Evolutionary conservation across 2,329 filamentous ascomycete species (phyloP), one percentile per base, ranked within the genome.

Genomic region (Xylariaceae sp.): DNA sequence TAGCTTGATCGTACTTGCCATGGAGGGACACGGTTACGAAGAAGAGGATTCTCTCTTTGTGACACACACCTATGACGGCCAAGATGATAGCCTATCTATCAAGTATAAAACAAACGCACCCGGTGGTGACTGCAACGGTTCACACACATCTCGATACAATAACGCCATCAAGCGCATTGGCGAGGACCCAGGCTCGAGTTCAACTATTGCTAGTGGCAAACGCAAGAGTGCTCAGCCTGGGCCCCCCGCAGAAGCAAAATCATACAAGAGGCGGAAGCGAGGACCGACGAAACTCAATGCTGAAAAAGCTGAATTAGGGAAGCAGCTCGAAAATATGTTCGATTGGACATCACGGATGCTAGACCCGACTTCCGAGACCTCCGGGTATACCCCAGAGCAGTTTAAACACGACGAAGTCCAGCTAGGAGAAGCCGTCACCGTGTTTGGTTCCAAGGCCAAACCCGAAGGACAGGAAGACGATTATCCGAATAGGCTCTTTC

Each of bases 381-480:
- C 21, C 1, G 28, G 36, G 31, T 31, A 58, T 29, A 54, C 54
- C 1, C 0, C 9, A 2, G 39, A 51, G 26, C 37, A 58, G 14
- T 16, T 4, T 16, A 43, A 47, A 40, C 34, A 28, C 29, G 33
- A 61, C 3, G 14, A 54, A 6, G 6, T 5, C 7, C 3, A 37
- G 11, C 31, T 53, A 3, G 12, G 23, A 29, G 44, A 57, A 8
- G 57, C 48, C 2, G 5, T 31, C 2, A 3, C 17, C 5, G 4
- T 53, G 2, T 45, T 57, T 19, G 7, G 14, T 3, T 5, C n/a
- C 21, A 57, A 60, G 12, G 45, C 44, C 29, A 11, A 48, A 26
- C 12, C 6, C n/a, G 19, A 41, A 16, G 41, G 34, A 2, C 31
- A 26, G 0, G 54, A 61, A 36, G 6, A 29, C 3, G 40, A 29